phyloP scores from a whole-genome alignment of 2,329 filamentous ascomycete species.

The Lasiodiplodia sp. region DNA sequence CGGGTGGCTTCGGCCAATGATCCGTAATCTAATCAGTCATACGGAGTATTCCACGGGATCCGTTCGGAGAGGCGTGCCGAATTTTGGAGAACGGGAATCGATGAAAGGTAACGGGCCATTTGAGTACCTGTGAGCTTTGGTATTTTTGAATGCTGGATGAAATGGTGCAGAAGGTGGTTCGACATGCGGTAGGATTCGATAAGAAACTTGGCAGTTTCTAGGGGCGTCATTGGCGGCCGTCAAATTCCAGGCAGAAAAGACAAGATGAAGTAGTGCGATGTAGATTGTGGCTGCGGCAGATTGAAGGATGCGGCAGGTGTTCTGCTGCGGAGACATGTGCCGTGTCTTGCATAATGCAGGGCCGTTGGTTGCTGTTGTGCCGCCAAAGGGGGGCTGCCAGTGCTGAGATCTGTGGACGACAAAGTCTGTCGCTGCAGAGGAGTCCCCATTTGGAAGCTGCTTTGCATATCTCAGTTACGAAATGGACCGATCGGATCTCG shows the following conservation, averaged over 20 bases:
- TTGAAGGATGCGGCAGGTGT: neutral
- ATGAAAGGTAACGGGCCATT: neutral
- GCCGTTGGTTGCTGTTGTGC: conserved; percentile 2
- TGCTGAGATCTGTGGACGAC: neutral
- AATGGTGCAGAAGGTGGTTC: conserved; percentile 6
- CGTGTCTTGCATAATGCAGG: conserved; percentile 23
- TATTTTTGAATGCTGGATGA: neutral
- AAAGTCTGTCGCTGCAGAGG: neutral
- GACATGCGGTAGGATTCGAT: neutral
- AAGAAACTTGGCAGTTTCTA: neutral
- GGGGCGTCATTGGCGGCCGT: conserved; percentile 9
- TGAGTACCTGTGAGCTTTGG: neutral
- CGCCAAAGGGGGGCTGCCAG: neutral
- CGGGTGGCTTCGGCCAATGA: neutral
- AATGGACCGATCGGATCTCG: conserved; percentile 18
- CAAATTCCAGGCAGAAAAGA: neutral
- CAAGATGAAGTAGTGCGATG: neutral
- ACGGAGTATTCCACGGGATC: conserved; percentile 1
- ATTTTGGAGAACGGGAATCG: neutral
- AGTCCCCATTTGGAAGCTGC: neutral
- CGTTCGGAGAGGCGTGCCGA: neutral
- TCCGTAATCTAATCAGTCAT: conserved; percentile 5
- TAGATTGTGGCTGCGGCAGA: conserved; percentile 17
- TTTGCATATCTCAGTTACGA: neutral
- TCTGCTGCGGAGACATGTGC: neutral